Base-by-base conservation (phyloP, 805 yeast genomes). In the Yamadazyma akitaensis region DNA sequence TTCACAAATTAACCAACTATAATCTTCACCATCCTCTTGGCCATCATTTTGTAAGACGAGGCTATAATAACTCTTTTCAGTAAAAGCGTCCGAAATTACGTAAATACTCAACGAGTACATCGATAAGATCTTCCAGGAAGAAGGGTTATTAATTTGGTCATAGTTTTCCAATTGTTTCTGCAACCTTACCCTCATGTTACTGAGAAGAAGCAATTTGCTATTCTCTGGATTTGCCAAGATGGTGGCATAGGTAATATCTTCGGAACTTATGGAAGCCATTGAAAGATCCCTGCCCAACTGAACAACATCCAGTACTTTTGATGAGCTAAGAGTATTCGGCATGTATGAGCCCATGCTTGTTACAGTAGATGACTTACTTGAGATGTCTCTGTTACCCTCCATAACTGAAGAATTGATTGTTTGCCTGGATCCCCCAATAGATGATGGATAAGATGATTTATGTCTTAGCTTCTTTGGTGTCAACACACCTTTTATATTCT, bases 91-190 rank as follows among this genome's bases (percentile, higher is more conserved):
- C n/a, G 62, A 46, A 1, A 70, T 57, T 40, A 63, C 54, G 48
- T 50, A 59, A 14, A 72, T 51, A 19, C 56, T 57, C 45, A 71
- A 58, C 13, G 62, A 47, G 49, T 56, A 71, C 77, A 72, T 72
- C 1, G 74, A 62, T 18, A 72, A 52, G 9, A 72, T 65, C 36
- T 68, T 61, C 77, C 77, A 72, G 1, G 75, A 65, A 3, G 75
- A 68, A n/a, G 71, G 67, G 44, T 56, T 59, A 39, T 61, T 58
- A 26, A 68, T 57, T 19, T 56, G 54, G 3, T 56, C 60, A 42
- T 59, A 58, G 1, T 61, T 46, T 37, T 63, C 70, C 43, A 64
- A 44, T 42, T 68, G 72, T 46, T 59, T 60, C 48, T 72, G 77
- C 21, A 72, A 58, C 40, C 74, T 59, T 17, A 72, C 58, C 4